A percentile compares a stretch with the other conserved stretches of the same genome.
phyloP scores from a whole-genome alignment of 2,329 filamentous ascomycete genomes.

The Penicillium brasilianum region DNA sequence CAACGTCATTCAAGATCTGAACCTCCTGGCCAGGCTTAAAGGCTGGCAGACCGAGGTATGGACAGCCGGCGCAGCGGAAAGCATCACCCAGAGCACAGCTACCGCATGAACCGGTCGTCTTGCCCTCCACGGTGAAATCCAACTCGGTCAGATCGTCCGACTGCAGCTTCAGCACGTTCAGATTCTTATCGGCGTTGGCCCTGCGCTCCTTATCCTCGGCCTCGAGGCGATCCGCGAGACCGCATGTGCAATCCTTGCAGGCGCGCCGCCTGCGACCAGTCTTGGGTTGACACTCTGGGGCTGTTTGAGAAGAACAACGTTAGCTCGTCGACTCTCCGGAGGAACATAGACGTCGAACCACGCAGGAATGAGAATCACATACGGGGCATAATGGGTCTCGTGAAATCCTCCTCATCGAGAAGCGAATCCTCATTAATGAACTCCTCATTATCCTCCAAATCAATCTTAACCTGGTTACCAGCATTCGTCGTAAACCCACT shows the following conservation, averaged over 20 bases:
- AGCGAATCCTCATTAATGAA: conserved; percentile 90
- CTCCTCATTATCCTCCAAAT: conserved; percentile 73
- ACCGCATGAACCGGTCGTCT: conserved; percentile 84
- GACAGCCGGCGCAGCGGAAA: conserved; percentile 74
- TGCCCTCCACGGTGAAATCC: conserved; percentile 97
- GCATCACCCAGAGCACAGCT: conserved; percentile 95
- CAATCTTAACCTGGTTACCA: conserved; percentile 40
- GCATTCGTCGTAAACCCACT: conserved; percentile 47
- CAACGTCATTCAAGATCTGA: conserved; percentile 79
- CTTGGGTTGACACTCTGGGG: conserved; percentile 85
- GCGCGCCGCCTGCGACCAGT: conserved; percentile 79
- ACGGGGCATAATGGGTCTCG: conserved; percentile 79
- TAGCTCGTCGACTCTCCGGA: not conserved
- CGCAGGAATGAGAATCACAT: conserved; percentile 47
- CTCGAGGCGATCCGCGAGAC: conserved; percentile 81
- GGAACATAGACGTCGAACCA: not conserved
- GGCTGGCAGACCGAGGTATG: conserved; percentile 88
- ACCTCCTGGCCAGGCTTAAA: conserved; percentile 99
- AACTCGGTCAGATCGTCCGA: conserved; percentile 79
- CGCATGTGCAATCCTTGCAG: conserved; percentile 98
- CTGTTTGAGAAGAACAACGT: conserved; percentile 50
- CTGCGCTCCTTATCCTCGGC: conserved; percentile 79
- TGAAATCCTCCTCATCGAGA: conserved; percentile 82
- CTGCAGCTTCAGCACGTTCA: conserved; percentile 66
- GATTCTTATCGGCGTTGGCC: conserved; percentile 63